Evolutionary conservation across 805 yeast species (phyloP), one percentile per base, ranked within the genome.

Genomic region (Zygosaccharomyces kombuchaensis): DNA sequence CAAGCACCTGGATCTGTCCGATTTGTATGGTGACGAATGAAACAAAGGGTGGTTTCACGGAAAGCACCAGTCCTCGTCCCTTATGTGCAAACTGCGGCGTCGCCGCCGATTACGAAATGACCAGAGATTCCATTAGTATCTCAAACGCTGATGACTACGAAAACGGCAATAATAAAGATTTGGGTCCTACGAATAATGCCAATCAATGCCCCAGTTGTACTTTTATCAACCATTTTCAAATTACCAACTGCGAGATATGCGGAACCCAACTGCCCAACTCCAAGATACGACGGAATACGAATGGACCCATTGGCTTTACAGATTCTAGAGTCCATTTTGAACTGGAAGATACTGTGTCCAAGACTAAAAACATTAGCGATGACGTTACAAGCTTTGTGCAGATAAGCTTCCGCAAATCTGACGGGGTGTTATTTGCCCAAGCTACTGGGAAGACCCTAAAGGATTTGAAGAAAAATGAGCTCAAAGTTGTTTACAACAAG

Each of bases 191-290:
- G 13, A 19, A 32, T 16, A 34, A 30, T 19, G 35, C 43, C 21
- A 63, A 64, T 30, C 49, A 52, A 10, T 80, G 86, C 47, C 72
- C 79, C 3, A 61, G 70, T 9, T 87, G 95, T 55, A 87, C 98
- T 0, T 91, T 89, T 57, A 67, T 79, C 9, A 93, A 91, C 61
- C 96, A 90, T 62, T 85, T 89, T 0, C 78, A 86, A 2, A 70
- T 91, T 72, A 65, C 72, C 30, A 73, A 72, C 51, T 91, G 99
- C 65, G 99, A 91, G 63, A 75, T 93, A 59, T 91, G 98, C 67
- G 96, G 96, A 0, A 71, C 82, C 0, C 70, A 70, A 16, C 60
- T 82, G 21, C 65, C 67, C 3, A 46, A 55, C 23, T 40, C 46
- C 4, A 58, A 34, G 59, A 55, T 19, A 54, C 46, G 50, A 54